A percentile compares a stretch with the other conserved stretches of the same genome.
Conservation (phyloP, 2,329 filamentous ascomycete species). For the Pseudonectria foliicola region DNA sequence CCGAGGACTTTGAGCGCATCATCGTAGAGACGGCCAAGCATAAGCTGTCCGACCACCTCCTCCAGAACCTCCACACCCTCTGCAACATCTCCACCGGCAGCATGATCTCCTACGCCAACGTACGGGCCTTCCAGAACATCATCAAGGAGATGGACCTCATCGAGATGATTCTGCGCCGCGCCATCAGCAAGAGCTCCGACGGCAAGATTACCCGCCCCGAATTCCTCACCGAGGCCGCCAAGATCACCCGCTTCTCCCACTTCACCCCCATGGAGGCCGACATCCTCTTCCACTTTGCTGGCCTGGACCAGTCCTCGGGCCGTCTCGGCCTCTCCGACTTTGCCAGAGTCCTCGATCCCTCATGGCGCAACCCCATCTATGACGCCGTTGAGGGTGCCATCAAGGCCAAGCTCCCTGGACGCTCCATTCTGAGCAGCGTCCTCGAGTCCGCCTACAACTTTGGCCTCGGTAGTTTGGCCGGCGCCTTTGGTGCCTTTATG, state of each 20-base stretch:
- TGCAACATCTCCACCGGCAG: constrained; percentile 89
- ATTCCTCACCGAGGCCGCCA: constrained; percentile 89
- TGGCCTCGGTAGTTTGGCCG: constrained; percentile 77
- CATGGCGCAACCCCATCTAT: constrained; percentile 66
- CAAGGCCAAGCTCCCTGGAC: constrained; percentile 26
- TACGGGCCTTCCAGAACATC: constrained; percentile 96
- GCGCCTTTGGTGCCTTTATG: constrained; percentile 98
- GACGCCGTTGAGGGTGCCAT: constrained; percentile 39
- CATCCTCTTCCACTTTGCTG: constrained; percentile 97
- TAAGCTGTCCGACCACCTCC: constrained; percentile 93
- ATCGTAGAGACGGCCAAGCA: constrained; percentile 87
- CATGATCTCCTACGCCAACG: constrained; percentile 96
- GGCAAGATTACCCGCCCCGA: constrained; percentile 91
- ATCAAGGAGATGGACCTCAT: constrained; percentile 97
- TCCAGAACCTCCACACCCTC: constrained; percentile 83
- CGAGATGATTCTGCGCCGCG: constrained; percentile 85
- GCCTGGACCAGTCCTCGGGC: constrained; percentile 82
- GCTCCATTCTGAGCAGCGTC: constrained; percentile 50
- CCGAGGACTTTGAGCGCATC: constrained; percentile 93
- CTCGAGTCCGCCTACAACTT: constrained; percentile 79
- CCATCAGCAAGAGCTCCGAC: constrained; percentile 73
- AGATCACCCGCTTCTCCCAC: constrained; percentile 84
- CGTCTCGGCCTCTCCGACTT: constrained; percentile 79
- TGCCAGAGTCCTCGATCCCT: constrained; percentile 87
- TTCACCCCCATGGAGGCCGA: constrained; percentile 99